Conservation (phyloP, 441 rosid genomes). For the Dalechampia spathulata region DNA sequence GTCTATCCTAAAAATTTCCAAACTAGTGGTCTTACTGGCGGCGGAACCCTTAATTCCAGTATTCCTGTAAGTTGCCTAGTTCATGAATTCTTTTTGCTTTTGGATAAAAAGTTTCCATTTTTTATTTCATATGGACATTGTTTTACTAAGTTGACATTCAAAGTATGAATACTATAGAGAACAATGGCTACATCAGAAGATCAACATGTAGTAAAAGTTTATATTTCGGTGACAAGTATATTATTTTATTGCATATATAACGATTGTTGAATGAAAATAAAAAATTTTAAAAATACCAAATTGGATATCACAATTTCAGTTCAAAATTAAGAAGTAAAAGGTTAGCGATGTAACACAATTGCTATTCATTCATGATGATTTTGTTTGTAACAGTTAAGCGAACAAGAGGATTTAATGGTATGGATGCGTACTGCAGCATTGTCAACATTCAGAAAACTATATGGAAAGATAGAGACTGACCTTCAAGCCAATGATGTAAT, state of each 20-base stretch:
- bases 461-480: constrained; percentile 74
- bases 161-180: too few relatives aligned
- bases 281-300: too few relatives aligned
- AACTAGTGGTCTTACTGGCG: constrained; percentile 44
- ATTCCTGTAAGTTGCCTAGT: constrained; percentile 37
- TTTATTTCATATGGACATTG: too few relatives aligned
- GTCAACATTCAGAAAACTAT: constrained; percentile 77
- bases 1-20: constrained; percentile 63
- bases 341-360: neutral
- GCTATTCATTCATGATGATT: neutral
- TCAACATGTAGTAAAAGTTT: too few relatives aligned
- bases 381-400: constrained; percentile 44
- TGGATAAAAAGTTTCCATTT: too few relatives aligned
- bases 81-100: neutral
- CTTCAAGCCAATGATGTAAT: constrained; percentile 44
- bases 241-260: too few relatives aligned
- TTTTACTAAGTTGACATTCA: too few relatives aligned
- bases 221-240: too few relatives aligned
- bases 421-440: constrained; percentile 94
- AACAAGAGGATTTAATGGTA: constrained; percentile 77
- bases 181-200: too few relatives aligned
- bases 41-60: constrained; percentile 33
- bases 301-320: too few relatives aligned
- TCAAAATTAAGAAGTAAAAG: too few relatives aligned
- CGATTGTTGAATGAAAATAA: too few relatives aligned